Percentiles rank a stretch among this genome's conserved stretches.
Conservation (phyloP, 1,284 basidiomycete genomes). For the Cryptococcus deneoformans region DNA sequence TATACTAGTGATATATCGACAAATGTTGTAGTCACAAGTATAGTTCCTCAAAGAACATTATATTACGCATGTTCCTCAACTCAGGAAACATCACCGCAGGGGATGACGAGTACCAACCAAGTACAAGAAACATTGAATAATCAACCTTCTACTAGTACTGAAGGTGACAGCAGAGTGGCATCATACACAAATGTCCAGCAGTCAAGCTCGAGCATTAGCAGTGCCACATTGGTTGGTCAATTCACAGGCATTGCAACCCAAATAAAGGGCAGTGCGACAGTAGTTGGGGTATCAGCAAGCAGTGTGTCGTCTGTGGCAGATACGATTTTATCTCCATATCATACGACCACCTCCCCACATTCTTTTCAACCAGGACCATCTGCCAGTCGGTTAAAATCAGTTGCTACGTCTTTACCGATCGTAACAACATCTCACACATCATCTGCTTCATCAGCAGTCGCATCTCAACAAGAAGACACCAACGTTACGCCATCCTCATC, state of each 20-base stretch:
- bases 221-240: background rate
- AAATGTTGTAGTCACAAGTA: constrained; percentile 8
- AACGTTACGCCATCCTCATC: background rate
- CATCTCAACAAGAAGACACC: background rate
- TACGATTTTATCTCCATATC: background rate
- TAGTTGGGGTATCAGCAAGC: background rate
- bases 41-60: constrained; percentile 20
- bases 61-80: constrained; percentile 13
- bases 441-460: constrained; percentile 1
- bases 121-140: background rate
- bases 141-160: background rate
- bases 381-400: background rate
- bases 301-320: background rate
- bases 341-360: background rate
- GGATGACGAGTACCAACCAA: background rate
- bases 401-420: background rate
- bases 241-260: background rate
- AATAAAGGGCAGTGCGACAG: background rate
- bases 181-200: background rate
- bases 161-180: too few relatives aligned
- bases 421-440: background rate
- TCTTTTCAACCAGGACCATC: background rate
- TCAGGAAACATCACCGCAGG: background rate
- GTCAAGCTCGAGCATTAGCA: background rate
- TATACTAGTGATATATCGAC: constrained; percentile 1